Evolutionary conservation across 768 basidiomycete species (phyloP).

Genomic region (Mycena capillaripes): DNA sequence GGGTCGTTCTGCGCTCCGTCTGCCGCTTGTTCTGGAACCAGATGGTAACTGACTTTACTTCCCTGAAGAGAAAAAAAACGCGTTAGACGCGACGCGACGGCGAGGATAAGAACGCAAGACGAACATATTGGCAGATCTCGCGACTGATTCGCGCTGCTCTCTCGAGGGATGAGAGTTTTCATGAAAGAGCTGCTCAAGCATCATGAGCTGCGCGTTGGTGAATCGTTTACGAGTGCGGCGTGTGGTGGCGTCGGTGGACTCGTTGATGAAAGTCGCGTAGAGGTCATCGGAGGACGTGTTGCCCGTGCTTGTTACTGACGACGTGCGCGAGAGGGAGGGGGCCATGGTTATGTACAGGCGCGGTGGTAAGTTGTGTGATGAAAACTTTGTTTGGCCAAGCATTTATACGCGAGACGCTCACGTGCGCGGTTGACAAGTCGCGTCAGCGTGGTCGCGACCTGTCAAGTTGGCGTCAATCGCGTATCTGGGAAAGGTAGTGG

Average conservation of each 20-base stretch:
- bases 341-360: not conserved
- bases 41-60: slow-evolving; percentile 79
- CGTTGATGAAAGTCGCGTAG: slow-evolving; percentile 49
- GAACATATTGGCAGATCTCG: slow-evolving; percentile 74
- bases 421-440: too few relatives aligned
- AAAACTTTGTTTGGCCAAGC: slow-evolving; percentile 1
- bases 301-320: slow-evolving; percentile 65
- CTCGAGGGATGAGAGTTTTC: slow-evolving; percentile 82
- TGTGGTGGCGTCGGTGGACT: slow-evolving; percentile 49
- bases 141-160: slow-evolving; percentile 76
- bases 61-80: slow-evolving; percentile 55
- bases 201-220: slow-evolving; percentile 74
- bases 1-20: slow-evolving; percentile 70
- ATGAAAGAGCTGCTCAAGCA: slow-evolving; percentile 83
- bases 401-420: not conserved
- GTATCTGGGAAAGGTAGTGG: too few relatives aligned
- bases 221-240: slow-evolving; percentile 81
- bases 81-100: slow-evolving; percentile 34
- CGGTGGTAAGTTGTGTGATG: not conserved
- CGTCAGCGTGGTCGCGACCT: too few relatives aligned
- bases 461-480: too few relatives aligned
- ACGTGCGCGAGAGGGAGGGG: slow-evolving; percentile 62
- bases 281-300: slow-evolving; percentile 61
- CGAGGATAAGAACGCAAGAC: slow-evolving; percentile 43
- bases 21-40: slow-evolving; percentile 91